Evolutionary conservation across 140 eudicot species (phyloP), one percentile per base, ranked within the genome.

Genomic region (Ambrosia hybrid): DNA sequence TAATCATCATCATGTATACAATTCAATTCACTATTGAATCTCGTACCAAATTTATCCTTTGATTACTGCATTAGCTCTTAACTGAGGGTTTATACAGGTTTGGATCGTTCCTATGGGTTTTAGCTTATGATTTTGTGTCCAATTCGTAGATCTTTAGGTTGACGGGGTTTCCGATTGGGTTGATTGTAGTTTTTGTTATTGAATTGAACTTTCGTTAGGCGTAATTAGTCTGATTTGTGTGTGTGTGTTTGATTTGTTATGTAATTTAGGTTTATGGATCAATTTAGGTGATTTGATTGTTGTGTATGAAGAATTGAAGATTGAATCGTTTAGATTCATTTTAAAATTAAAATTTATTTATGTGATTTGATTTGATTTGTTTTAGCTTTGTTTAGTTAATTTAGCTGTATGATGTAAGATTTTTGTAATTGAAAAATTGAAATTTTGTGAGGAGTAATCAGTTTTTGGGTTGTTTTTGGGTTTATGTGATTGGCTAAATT

Each of bases 51-150:
- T 41, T 21, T 21, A 21, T 21, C 30, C 0, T 21, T 1, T 21
- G 30, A 21, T 41, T 5, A 74, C 17, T 65, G 79, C 17, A 74
- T 74, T 59, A 65, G 73, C 65, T 74, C 49, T 74, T 65, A 48
- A n/a, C 33, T 21, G 46, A 74, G 66, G 79, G 45, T 65, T 73
- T 72, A n/a, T 11, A 9, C 13, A 34, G 76, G 76, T 59, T 73
- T 64, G 51, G 56, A 62, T 73, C 2, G 17, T 51, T 36, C 53
- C 5, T 41, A 51, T 53, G 55, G 15, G 21, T 38, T 63, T 39
- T 52, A 38, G 51, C 63, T 62, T 51, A 7, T 56, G 71, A 17
- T 65, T 21, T 34, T 21, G 9, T 55, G 34, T 53, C 43, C 13
- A 51, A 53, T 5, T 65, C 49, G 46, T 48, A 57, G 79, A 74